Evolutionary conservation across 768 basidiomycete species (phyloP).

Genomic region (Tylopilus balloui): DNA sequence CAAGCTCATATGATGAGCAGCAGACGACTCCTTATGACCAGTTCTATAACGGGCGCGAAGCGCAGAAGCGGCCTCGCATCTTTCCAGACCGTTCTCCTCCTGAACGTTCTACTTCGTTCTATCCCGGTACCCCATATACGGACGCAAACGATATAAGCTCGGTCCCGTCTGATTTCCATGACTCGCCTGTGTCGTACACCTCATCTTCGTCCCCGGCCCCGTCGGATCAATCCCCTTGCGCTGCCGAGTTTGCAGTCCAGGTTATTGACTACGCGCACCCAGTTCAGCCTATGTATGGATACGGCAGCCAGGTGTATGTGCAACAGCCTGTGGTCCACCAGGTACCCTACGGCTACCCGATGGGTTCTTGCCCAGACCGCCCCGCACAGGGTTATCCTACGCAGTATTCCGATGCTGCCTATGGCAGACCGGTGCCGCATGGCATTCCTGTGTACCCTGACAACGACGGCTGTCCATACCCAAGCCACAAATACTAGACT

Average conservation of each 20-base stretch:
- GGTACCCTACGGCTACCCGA: slow-evolving; percentile 9
- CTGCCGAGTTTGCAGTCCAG: slow-evolving; percentile 8
- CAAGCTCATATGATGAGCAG: slow-evolving; percentile 11
- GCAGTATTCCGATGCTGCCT: slow-evolving; percentile 8
- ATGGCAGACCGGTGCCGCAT: slow-evolving; percentile 12
- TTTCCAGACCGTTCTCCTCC: slow-evolving; percentile 3
- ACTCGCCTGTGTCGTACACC: slow-evolving; percentile 19
- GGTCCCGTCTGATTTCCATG: slow-evolving; percentile 13
- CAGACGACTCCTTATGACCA: slow-evolving; percentile 4
- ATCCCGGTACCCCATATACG: slow-evolving; percentile 10
- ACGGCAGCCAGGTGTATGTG: slow-evolving; percentile 3
- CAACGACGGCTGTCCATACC: slow-evolving; percentile 9
- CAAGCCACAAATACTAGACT: slow-evolving; percentile 9
- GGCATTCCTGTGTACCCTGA: slow-evolving; percentile 12
- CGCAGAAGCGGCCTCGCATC: slow-evolving; percentile 17
- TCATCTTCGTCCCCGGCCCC: slow-evolving; percentile 23
- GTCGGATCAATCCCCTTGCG: slow-evolving; percentile 23
- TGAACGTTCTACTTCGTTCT: slow-evolving; percentile 7
- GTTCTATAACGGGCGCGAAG: slow-evolving; percentile 9
- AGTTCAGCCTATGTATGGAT: slow-evolving; percentile 5
- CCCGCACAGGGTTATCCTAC: slow-evolving; percentile 7
- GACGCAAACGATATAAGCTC: slow-evolving; percentile 14
- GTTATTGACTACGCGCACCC: slow-evolving; percentile 3
- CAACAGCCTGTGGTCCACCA: slow-evolving; percentile 8
- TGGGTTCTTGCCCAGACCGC: slow-evolving; percentile 13